phyloP scores from a whole-genome alignment of 2,329 filamentous ascomycete species.

The Fusarium torulosum region DNA sequence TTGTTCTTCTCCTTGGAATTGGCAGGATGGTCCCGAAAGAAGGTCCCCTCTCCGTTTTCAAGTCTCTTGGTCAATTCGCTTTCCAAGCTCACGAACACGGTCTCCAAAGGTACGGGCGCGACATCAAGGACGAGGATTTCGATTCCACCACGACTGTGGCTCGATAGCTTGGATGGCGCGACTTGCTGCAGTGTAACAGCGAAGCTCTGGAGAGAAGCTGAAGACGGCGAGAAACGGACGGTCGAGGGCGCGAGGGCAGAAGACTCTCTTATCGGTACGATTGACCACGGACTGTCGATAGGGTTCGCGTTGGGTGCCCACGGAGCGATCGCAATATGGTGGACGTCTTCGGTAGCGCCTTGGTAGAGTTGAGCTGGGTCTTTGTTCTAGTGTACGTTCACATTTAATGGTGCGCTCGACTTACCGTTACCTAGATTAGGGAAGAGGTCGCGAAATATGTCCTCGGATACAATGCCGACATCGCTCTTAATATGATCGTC shows the following conservation, averaged over 20 bases:
- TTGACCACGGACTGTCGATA: slow-evolving; percentile 81
- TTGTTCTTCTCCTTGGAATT: slow-evolving; percentile 55
- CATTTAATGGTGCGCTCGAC: slow-evolving; percentile 46
- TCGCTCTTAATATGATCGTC: slow-evolving; percentile 89
- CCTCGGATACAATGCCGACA: slow-evolving; percentile 86
- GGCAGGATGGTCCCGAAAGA: slow-evolving; percentile 73
- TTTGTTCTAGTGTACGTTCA: slow-evolving; percentile 11
- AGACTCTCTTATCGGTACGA: slow-evolving; percentile 79
- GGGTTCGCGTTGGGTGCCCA: slow-evolving; percentile 72
- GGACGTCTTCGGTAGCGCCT: slow-evolving; percentile 55
- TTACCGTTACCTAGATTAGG: slow-evolving; percentile 68
- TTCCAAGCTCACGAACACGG: slow-evolving; percentile 88
- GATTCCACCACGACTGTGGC: slow-evolving; percentile 79
- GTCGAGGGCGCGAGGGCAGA: slow-evolving; percentile 79
- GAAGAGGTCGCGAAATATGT: slow-evolving; percentile 86
- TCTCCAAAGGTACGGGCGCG: slow-evolving; percentile 82
- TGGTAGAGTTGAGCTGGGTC: slow-evolving; percentile 15
- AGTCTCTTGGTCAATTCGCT: slow-evolving; percentile 82
- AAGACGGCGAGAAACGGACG: slow-evolving; percentile 81
- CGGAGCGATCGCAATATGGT: slow-evolving; percentile 79
- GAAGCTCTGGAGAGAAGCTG: slow-evolving; percentile 81
- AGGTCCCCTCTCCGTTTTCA: slow-evolving; percentile 85
- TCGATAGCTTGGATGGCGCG: slow-evolving; percentile 79
- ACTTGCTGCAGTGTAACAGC: slow-evolving; percentile 78
- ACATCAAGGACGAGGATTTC: slow-evolving; percentile 89